Evolutionary conservation across 768 basidiomycete species (phyloP).

Genomic region (Sarcodon sp.): DNA sequence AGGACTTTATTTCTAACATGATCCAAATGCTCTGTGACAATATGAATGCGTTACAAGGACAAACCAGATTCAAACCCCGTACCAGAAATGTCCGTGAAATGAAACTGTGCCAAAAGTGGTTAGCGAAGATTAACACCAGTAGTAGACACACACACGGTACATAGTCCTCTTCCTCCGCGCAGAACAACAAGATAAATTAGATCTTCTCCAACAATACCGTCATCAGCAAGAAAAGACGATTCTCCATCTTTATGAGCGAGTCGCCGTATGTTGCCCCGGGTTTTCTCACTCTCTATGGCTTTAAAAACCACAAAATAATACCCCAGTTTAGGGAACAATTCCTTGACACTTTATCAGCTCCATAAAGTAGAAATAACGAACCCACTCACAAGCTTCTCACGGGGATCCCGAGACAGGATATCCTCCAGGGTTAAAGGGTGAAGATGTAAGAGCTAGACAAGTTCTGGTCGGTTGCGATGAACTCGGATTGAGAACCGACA

Average conservation of each 20-base stretch:
- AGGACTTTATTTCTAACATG: slow-evolving; percentile 63
- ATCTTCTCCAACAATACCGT: slow-evolving; percentile 51
- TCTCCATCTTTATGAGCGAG: slow-evolving; percentile 12
- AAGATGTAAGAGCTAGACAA: slow-evolving; percentile 58
- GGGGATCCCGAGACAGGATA: slow-evolving; percentile 80
- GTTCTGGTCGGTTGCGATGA: background rate
- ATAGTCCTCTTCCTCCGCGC: slow-evolving; percentile 58
- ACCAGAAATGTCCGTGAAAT: slow-evolving; percentile 78
- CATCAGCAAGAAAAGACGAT: slow-evolving; percentile 14
- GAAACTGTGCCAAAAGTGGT: slow-evolving; percentile 42
- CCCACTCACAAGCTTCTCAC: slow-evolving; percentile 54
- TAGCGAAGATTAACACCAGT: background rate
- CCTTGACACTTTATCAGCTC: slow-evolving; percentile 13
- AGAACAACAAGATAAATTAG: slow-evolving; percentile 89
- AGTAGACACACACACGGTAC: slow-evolving; percentile 34
- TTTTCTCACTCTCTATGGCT: slow-evolving; percentile 51
- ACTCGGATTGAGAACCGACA: background rate
- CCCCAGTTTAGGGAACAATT: slow-evolving; percentile 75
- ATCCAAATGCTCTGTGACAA: slow-evolving; percentile 52
- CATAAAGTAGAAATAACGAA: background rate
- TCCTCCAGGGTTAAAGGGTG: slow-evolving; percentile 93
- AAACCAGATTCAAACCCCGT: slow-evolving; percentile 1
- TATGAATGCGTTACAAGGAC: background rate
- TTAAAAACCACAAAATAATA: slow-evolving; percentile 89
- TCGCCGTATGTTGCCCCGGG: slow-evolving; percentile 24